These are phyloP conservation scores for Pancytospora epiphaga DNA, from an alignment of 371 early-diverging fungal genomes.

Conservation along the genomic window DNA sequence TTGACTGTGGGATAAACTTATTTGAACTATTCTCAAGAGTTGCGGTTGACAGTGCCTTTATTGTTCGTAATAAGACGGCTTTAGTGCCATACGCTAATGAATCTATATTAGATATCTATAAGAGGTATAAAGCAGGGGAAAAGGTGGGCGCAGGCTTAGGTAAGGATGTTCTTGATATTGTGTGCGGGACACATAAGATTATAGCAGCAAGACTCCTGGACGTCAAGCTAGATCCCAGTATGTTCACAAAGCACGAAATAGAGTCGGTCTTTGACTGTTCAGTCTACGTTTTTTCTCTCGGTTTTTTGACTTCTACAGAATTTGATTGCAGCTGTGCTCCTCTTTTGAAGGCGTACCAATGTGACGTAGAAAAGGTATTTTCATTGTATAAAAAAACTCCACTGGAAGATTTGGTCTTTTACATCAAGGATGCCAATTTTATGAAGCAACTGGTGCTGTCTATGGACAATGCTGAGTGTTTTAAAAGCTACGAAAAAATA, in stretches of 20 bases:
- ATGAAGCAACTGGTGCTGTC: background rate
- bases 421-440: constrained; percentile 2
- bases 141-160: too few relatives aligned
- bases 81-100: too few relatives aligned
- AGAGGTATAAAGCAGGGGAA: too few relatives aligned
- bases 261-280: constrained; percentile 13
- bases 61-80: too few relatives aligned
- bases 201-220: too few relatives aligned
- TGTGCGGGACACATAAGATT: too few relatives aligned
- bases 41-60: too few relatives aligned
- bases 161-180: too few relatives aligned
- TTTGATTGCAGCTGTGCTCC: constrained; percentile 4
- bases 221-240: too few relatives aligned
- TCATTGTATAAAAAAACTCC: background rate
- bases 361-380: constrained; percentile 4
- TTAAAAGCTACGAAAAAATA: background rate
- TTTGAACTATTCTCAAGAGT: too few relatives aligned
- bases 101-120: too few relatives aligned
- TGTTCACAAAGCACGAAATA: constrained; percentile 17
- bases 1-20: too few relatives aligned
- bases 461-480: background rate
- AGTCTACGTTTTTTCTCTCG: constrained; percentile 27
- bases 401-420: background rate
- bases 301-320: background rate
- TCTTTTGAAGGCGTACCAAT: constrained; percentile 18